A percentile compares a stretch with the other conserved stretches of the same genome.
Evolutionary conservation across 495 filamentous ascomycete genomes (phyloP).

Genomic region (Neurospora intermedia): DNA sequence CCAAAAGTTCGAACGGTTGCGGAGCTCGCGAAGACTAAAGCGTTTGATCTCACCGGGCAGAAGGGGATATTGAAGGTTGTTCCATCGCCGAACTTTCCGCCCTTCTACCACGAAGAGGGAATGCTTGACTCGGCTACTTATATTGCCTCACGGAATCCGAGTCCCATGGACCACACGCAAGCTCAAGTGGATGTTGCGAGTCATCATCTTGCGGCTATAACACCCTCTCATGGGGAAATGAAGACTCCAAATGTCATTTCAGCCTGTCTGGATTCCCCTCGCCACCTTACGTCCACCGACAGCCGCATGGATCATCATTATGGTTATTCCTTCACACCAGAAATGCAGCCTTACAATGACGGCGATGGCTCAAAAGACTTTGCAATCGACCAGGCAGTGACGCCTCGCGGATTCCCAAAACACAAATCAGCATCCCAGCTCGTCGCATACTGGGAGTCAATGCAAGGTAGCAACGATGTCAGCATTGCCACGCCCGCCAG

Average conservation of each 20-base stretch:
- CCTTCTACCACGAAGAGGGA: constrained; percentile 4
- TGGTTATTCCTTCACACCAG: background rate
- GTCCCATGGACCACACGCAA: background rate
- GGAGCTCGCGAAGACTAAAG: constrained; percentile 2
- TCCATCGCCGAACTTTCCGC: constrained; percentile 1
- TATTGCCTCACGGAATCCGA: background rate
- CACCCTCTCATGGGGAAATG: constrained; percentile 1
- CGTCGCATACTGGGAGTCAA: constrained; percentile 14
- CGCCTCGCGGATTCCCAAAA: background rate
- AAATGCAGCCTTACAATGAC: constrained; percentile 3
- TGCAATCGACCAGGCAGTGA: background rate
- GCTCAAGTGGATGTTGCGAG: background rate
- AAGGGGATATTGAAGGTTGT: constrained; percentile 5
- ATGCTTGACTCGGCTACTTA: background rate
- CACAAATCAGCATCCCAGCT: constrained; percentile 11
- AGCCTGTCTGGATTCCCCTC: background rate
- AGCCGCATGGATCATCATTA: background rate
- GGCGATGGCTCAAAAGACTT: background rate
- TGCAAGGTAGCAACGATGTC: background rate
- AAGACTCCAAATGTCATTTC: constrained; percentile 1
- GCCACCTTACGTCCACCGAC: background rate
- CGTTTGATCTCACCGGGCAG: background rate
- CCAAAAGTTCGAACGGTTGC: constrained; percentile 24
- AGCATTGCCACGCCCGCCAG: background rate
- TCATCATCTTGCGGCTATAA: background rate